Conservation (phyloP, 257 asterid species). For the Ligustrum vulgare region DNA sequence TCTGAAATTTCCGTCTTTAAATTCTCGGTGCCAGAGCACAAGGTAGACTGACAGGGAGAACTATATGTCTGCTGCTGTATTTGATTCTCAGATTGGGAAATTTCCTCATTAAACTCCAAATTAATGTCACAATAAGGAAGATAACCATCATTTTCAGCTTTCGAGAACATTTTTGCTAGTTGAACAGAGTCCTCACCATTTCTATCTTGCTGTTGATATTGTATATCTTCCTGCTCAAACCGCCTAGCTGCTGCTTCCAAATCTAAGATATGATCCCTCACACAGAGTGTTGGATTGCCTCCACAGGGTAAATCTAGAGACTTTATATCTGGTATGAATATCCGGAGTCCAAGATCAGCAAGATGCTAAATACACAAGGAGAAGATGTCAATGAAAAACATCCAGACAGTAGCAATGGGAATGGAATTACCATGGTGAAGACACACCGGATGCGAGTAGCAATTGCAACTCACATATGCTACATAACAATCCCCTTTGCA, state of each 20-base stretch:
- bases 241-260: conserved; percentile 76
- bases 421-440: conserved; percentile 77
- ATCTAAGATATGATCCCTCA: conserved; percentile 69
- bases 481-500: conserved; percentile 92
- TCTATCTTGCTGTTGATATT: conserved; percentile 39
- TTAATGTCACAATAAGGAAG: conserved; percentile 58
- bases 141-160: conserved; percentile 51
- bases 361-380: neutral
- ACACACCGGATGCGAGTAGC: conserved; percentile 76
- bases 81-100: conserved; percentile 20
- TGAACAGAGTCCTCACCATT: conserved; percentile 45
- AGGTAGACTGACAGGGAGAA: conserved; percentile 10
- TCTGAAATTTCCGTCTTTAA: conserved; percentile 23
- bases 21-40: conserved; percentile 23
- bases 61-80: conserved; percentile 15
- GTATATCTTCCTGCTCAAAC: conserved; percentile 63
- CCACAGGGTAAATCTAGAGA: conserved; percentile 63
- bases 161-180: conserved; percentile 48
- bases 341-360: conserved; percentile 11
- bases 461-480: conserved; percentile 77
- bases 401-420: neutral
- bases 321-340: conserved; percentile 51
- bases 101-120: conserved; percentile 29
- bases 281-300: conserved; percentile 43
- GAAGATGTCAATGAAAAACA: neutral